Conservation (phyloP, 2,329 filamentous ascomycete species). For the Orbilia quercus region DNA sequence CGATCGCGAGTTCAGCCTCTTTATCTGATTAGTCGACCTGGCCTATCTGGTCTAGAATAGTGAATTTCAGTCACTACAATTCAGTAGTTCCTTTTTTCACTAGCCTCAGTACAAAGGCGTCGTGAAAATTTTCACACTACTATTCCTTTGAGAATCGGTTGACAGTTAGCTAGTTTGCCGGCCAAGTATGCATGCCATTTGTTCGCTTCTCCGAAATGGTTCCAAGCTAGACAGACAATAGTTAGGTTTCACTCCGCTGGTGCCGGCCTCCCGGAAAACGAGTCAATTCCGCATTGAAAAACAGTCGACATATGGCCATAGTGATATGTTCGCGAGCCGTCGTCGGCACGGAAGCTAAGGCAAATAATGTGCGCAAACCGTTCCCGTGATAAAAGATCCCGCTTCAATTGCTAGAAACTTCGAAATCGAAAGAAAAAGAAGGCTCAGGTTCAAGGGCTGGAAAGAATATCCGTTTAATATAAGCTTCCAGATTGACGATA, state of each 20-base stretch:
- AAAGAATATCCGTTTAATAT: conserved; percentile 24
- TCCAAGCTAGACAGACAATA: too few relatives aligned
- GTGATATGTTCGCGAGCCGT: conserved; percentile 17
- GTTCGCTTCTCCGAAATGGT: conserved; percentile 11
- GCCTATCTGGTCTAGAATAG: conserved; percentile 5
- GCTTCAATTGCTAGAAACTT: conserved; percentile 53
- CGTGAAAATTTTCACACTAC: conserved; percentile 5
- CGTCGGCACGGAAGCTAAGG: conserved; percentile 23
- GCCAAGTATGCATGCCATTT: conserved; percentile 5
- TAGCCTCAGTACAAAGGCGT: conserved; percentile 5
- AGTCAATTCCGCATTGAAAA: conserved; percentile 35
- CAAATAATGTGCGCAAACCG: conserved; percentile 17
- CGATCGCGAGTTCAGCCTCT: conserved; percentile 1
- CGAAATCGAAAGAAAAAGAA: too few relatives aligned
- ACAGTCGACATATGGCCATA: too few relatives aligned
- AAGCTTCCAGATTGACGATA: conserved; percentile 31
- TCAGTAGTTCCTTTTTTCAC: not conserved
- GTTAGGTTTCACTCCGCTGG: conserved; percentile 6
- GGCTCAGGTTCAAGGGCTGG: conserved; percentile 12
- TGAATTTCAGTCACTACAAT: too few relatives aligned
- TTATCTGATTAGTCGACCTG: not conserved
- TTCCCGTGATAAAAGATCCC: conserved; percentile 52
- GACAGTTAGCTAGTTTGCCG: not conserved
- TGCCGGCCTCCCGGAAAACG: conserved; percentile 7
- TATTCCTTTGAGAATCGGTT: conserved; percentile 10